Conservation (phyloP, 108 stramenopile species). For the Craspedostauros australis region DNA sequence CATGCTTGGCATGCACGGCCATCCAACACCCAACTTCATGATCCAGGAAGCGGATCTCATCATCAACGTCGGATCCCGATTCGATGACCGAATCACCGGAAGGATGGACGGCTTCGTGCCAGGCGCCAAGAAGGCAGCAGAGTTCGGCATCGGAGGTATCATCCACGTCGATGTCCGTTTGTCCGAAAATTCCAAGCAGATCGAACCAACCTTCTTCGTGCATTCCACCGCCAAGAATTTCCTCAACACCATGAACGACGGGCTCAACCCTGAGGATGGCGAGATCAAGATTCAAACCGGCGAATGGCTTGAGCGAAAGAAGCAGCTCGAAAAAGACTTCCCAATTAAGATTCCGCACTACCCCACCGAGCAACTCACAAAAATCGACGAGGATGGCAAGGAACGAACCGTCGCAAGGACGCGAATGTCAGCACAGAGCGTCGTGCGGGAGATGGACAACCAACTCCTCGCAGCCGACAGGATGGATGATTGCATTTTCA, state of each 20-base stretch:
- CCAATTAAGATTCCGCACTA: conserved; percentile 72
- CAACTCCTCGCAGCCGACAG: conserved; percentile 63
- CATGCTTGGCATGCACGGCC: conserved; percentile 91
- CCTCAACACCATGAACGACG: conserved; percentile 64
- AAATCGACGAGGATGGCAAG: conserved; percentile 42
- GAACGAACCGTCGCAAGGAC: conserved; percentile 33
- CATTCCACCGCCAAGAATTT: conserved; percentile 79
- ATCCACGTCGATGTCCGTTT: conserved; percentile 85
- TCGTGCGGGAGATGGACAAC: conserved; percentile 65
- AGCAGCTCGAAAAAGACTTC: conserved; percentile 56
- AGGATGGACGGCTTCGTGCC: conserved; percentile 73
- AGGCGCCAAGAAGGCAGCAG: conserved; percentile 72
- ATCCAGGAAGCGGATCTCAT: conserved; percentile 88
- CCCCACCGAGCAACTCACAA: conserved; percentile 36
- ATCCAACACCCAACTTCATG: conserved; percentile 85
- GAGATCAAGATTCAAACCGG: conserved; percentile 35
- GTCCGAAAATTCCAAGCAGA: conserved; percentile 74
- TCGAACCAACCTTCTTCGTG: conserved; percentile 78
- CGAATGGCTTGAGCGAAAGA: conserved; percentile 66
- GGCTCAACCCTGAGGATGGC: conserved; percentile 15
- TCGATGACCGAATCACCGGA: conserved; percentile 89
- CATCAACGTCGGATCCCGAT: conserved; percentile 81
- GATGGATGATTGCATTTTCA: conserved; percentile 74
- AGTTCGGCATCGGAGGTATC: conserved; percentile 81
- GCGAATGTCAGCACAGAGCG: conserved; percentile 69